phyloP scores from a whole-genome alignment of 768 basidiomycete genomes.

The Leucosporidium yakuticum region DNA sequence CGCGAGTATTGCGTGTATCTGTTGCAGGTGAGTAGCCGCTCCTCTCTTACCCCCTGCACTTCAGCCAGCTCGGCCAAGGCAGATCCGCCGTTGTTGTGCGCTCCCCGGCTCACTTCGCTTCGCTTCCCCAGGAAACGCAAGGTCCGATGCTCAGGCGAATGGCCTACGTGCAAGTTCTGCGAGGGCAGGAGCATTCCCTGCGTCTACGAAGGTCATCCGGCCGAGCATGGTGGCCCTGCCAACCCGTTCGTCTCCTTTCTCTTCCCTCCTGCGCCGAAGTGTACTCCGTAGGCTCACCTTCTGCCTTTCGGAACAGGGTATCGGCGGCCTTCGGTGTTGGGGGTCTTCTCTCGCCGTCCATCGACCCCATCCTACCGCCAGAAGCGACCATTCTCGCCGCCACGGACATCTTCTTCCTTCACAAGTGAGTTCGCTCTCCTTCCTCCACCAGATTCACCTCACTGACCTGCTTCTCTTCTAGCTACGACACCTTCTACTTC shows the following conservation, averaged over 20 bases:
- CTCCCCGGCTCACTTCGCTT: no score
- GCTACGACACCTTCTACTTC: constrained; percentile 33
- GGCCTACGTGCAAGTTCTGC: constrained; percentile 31
- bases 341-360: neutral
- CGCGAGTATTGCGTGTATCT: neutral
- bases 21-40: neutral
- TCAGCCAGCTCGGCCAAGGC: no score
- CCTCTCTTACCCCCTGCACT: no score
- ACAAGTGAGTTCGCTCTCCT: constrained; percentile 13
- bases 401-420: constrained; percentile 18
- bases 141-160: constrained; percentile 30
- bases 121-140: constrained; percentile 26
- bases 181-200: constrained; percentile 6
- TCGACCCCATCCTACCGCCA: constrained; percentile 18
- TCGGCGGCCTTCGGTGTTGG: neutral
- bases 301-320: neutral
- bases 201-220: constrained; percentile 29
- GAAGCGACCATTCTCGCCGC: constrained; percentile 10
- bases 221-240: constrained; percentile 6
- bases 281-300: no score
- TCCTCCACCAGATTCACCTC: neutral
- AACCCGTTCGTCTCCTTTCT: neutral
- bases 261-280: no score
- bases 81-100: no score
- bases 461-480: neutral